Percentiles rank a stretch among this genome's conserved stretches.
Evolutionary conservation across 129 eudicot species (phyloP).

Genomic region (Artemisia tridentata): DNA sequence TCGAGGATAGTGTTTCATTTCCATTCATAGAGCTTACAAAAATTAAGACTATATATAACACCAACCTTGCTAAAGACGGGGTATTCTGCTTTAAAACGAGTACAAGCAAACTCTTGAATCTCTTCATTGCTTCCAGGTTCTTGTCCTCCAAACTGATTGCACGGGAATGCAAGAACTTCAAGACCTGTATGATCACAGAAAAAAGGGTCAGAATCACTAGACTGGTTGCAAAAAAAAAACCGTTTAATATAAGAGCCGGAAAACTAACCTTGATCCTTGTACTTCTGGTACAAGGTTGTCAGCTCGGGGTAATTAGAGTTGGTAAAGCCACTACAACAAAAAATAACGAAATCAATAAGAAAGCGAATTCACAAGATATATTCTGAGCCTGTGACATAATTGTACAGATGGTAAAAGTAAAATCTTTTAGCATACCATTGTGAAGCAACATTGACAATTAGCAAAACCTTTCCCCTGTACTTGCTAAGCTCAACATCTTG

Average conservation of each 20-base stretch:
- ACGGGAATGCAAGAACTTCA: conserved; percentile 95
- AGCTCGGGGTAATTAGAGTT: conserved; percentile 82
- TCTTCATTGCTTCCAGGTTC: conserved; percentile 93
- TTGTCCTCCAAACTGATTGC: conserved; percentile 94
- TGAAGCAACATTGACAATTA: conserved; percentile 95
- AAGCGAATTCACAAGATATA: not conserved
- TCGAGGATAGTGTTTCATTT: not conserved
- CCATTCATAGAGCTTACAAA: not conserved
- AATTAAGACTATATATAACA: not conserved
- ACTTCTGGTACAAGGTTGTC: conserved; percentile 70
- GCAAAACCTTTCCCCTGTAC: conserved; percentile 79
- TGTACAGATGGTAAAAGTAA: not conserved
- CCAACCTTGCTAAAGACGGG: conserved; percentile 86
- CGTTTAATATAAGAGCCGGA: not conserved
- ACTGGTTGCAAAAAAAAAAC: not conserved
- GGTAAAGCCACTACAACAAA: conserved; percentile 74
- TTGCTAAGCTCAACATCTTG: conserved; percentile 78
- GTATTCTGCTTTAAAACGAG: conserved; percentile 93
- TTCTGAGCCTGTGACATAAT: not conserved
- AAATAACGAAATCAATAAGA: conserved; percentile 9
- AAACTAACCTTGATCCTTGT: conserved; percentile 88
- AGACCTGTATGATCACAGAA: conserved; percentile 47
- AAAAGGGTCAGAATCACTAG: not conserved
- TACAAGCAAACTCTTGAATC: conserved; percentile 80
- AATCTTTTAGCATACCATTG: conserved; percentile 58